phyloP scores from a whole-genome alignment of 148 eudicot genomes.

The Selenicereus undatus region DNA sequence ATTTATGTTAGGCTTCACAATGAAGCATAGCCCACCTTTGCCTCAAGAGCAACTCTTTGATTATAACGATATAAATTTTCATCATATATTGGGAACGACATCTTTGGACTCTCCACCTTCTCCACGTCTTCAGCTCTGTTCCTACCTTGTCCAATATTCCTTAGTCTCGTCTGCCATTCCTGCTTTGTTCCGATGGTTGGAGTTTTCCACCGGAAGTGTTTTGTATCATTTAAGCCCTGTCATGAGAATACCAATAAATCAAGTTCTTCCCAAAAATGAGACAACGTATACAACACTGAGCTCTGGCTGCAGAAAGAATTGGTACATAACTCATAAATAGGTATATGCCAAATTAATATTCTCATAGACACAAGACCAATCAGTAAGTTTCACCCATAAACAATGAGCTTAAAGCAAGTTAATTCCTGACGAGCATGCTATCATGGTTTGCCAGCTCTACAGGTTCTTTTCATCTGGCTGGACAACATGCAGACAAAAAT shows the following conservation, averaged over 20 bases:
- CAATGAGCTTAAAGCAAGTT: background rate
- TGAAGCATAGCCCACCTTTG: conserved; percentile 38
- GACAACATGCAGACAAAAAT: background rate
- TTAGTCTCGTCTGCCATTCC: conserved; percentile 81
- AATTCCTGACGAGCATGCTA: background rate
- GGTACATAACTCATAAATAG: background rate
- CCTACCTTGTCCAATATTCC: conserved; percentile 54
- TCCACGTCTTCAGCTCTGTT: conserved; percentile 57
- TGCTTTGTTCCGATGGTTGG: conserved; percentile 61
- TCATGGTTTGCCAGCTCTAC: background rate
- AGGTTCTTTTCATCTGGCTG: background rate
- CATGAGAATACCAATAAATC: background rate
- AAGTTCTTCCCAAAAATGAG: background rate
- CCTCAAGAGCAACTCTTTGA: conserved; percentile 40
- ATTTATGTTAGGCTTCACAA: background rate
- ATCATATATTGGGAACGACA: conserved; percentile 65
- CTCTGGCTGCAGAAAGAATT: background rate
- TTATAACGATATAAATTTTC: conserved; percentile 51
- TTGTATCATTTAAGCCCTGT: conserved; percentile 43
- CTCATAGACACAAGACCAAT: background rate
- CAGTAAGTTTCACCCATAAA: background rate
- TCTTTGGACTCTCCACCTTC: conserved; percentile 55
- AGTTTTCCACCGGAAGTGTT: conserved; percentile 46
- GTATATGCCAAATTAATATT: background rate
- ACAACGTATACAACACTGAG: background rate